phyloP scores from a whole-genome alignment of 305 asterid species.

The Rubia tinctorum region DNA sequence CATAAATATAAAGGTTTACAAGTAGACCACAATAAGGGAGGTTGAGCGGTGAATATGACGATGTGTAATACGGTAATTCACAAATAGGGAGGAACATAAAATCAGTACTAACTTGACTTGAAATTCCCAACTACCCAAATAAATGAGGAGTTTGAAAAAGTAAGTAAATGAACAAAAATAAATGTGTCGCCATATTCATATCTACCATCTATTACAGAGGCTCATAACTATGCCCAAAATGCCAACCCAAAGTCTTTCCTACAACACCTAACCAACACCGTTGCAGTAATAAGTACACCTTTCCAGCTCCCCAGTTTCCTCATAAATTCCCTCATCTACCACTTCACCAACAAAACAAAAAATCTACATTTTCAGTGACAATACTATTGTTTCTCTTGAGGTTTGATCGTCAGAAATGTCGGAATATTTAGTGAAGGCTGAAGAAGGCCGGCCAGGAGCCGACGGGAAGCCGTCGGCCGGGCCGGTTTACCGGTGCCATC shows the following conservation, averaged over 20 bases:
- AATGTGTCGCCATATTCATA: constrained; percentile 9
- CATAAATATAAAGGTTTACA: not conserved
- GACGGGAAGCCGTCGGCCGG: constrained; percentile 71
- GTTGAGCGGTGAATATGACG: not conserved
- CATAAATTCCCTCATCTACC: not conserved
- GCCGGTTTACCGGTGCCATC: constrained; percentile 66
- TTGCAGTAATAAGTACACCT: not conserved
- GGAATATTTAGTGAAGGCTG: constrained; percentile 59
- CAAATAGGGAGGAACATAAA: not conserved
- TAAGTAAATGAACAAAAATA: not conserved
- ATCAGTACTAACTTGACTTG: not conserved
- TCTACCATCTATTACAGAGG: constrained; percentile 20
- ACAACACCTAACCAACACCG: constrained; percentile 9
- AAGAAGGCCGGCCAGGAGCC: constrained; percentile 40
- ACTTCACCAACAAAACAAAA: not conserved
- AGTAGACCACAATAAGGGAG: not conserved
- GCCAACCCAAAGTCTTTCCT: not conserved
- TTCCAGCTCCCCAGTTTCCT: constrained; percentile 5
- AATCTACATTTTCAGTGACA: not conserved
- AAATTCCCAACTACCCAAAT: constrained; percentile 18
- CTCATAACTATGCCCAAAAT: constrained; percentile 23
- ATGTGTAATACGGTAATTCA: not conserved
- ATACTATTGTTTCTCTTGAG: too few relatives aligned
- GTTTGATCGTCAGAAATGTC: constrained; percentile 25
- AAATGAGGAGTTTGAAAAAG: constrained; percentile 7